A percentile compares a stretch with the other conserved stretches of the same genome.
phyloP scores from a whole-genome alignment of 305 asterid species.

The Fraxinus xanthoxyloides region DNA sequence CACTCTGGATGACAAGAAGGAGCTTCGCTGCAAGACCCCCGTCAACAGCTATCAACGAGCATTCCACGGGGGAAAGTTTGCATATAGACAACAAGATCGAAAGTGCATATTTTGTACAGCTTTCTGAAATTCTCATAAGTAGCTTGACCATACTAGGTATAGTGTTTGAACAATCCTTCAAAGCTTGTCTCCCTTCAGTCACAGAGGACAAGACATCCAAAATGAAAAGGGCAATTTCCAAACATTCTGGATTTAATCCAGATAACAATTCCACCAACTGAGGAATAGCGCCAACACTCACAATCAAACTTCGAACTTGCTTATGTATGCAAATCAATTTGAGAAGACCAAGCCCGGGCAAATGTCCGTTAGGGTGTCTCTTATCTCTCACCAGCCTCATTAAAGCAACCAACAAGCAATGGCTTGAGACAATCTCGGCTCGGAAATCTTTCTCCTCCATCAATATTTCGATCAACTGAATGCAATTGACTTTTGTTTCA shows the following conservation, averaged over 20 bases:
- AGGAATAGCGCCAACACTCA: conserved; percentile 44
- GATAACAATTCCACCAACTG: conserved; percentile 50
- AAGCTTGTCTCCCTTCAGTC: conserved; percentile 49
- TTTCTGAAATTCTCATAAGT: conserved; percentile 52
- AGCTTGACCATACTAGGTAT: conserved; percentile 43
- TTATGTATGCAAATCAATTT: conserved; percentile 35
- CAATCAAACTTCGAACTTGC: conserved; percentile 38
- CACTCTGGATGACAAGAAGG: conserved; percentile 62
- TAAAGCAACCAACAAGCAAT: conserved; percentile 51
- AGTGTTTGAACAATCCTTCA: conserved; percentile 45
- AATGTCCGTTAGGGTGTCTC: conserved; percentile 42
- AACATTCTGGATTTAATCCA: conserved; percentile 38
- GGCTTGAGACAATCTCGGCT: conserved; percentile 46
- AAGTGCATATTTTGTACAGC: conserved; percentile 46
- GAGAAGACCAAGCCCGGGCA: conserved; percentile 47
- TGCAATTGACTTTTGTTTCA: conserved; percentile 52
- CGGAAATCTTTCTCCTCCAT: conserved; percentile 53
- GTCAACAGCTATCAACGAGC: conserved; percentile 49
- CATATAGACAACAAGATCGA: conserved; percentile 52
- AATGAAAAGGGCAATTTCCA: conserved; percentile 43
- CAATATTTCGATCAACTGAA: conserved; percentile 36
- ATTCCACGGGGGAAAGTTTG: conserved; percentile 48
- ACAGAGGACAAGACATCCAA: conserved; percentile 38
- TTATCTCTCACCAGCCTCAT: conserved; percentile 60
- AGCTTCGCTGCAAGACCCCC: conserved; percentile 62